Percentiles rank a stretch among this genome's conserved stretches.
Conservation (phyloP, 345 rosid species). For the Microcos paniculata region DNA sequence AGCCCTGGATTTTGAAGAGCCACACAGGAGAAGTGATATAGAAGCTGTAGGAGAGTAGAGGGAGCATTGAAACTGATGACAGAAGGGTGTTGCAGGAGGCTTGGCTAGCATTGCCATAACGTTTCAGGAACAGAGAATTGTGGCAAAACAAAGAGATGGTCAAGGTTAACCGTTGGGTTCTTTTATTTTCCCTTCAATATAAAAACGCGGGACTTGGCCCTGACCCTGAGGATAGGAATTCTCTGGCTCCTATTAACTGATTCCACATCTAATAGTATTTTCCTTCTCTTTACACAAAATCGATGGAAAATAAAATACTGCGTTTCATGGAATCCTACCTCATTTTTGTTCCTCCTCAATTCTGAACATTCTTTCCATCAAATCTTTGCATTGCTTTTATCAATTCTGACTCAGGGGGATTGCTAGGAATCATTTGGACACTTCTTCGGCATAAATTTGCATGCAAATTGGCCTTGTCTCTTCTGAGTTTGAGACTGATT, state of each 20-base stretch:
- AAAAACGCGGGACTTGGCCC: background rate
- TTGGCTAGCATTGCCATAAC: slow-evolving; percentile 43
- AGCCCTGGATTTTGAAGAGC: slow-evolving; percentile 16
- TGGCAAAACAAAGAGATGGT: slow-evolving; percentile 4
- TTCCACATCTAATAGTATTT: background rate
- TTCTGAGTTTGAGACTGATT: no score
- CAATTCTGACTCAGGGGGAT: background rate
- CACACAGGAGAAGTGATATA: slow-evolving; percentile 6
- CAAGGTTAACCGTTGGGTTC: slow-evolving; percentile 1
- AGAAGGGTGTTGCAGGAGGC: slow-evolving; percentile 10
- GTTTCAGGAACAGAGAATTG: background rate
- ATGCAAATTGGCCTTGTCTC: no score
- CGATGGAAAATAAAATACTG: background rate
- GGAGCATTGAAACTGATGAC: slow-evolving; percentile 22
- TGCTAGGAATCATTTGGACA: no score
- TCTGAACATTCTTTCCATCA: background rate
- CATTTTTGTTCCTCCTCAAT: background rate
- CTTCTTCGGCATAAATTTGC: no score
- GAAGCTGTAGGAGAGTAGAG: slow-evolving; percentile 20
- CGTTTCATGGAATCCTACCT: background rate
- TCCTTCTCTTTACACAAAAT: background rate
- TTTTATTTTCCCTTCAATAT: background rate
- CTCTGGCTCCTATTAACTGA: slow-evolving; percentile 1
- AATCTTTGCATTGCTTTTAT: background rate
- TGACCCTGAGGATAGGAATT: background rate